Evolutionary conservation across 306 rosid genomes (phyloP).

Genomic region (Cucumis hystrix): DNA sequence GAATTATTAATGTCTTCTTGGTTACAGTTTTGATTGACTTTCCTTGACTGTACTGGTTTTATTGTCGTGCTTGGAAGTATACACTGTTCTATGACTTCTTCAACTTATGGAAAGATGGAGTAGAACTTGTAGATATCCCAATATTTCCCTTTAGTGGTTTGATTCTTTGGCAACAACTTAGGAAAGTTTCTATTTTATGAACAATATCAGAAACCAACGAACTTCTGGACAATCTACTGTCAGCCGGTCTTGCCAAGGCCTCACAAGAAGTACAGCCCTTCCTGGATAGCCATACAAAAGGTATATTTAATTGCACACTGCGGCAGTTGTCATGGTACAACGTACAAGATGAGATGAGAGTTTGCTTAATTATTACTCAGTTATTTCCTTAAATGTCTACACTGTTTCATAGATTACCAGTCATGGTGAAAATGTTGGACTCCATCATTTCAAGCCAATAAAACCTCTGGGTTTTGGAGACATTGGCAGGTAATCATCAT

Average conservation of each 20-base stretch:
- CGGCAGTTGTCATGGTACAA: neutral
- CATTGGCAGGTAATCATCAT: slow-evolving; percentile 66
- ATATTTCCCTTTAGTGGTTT: neutral
- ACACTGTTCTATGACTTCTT: neutral
- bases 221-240: slow-evolving; percentile 89
- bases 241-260: slow-evolving; percentile 68
- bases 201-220: slow-evolving; percentile 59
- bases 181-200: neutral
- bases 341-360: neutral
- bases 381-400: neutral
- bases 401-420: slow-evolving; percentile 35
- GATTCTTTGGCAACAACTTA: neutral
- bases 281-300: slow-evolving; percentile 86
- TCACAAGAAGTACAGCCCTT: slow-evolving; percentile 61
- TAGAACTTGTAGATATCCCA: neutral
- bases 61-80: neutral
- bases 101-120: neutral
- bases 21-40: neutral
- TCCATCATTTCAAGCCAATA: slow-evolving; percentile 68
- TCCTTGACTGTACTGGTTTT: neutral
- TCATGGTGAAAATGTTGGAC: slow-evolving; percentile 53
- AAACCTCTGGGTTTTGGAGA: slow-evolving; percentile 91
- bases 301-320: slow-evolving; percentile 18
- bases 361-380: neutral
- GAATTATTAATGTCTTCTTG: neutral